Percentiles rank a stretch among this genome's conserved stretches.
These are phyloP conservation scores for Cyclospora cayetanensis DNA, from an alignment of 169 alveolate genomes.

Conservation along the genomic window DNA sequence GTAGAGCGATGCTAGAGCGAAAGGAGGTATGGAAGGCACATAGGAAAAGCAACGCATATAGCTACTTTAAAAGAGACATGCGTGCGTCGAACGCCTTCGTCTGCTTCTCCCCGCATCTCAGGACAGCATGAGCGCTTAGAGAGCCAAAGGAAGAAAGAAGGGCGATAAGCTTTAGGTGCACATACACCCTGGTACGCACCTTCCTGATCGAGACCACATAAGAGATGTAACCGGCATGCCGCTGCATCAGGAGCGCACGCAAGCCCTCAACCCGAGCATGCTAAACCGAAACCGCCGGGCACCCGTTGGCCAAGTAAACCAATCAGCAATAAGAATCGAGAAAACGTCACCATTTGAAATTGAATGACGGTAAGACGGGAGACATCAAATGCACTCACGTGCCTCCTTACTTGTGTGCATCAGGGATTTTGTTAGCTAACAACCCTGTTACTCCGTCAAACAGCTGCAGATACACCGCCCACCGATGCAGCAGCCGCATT, in stretches of 20 bases:
- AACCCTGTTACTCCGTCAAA: slow-evolving; percentile 14
- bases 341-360: neutral
- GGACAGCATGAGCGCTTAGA: too few relatives aligned
- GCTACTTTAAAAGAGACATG: neutral
- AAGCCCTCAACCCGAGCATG: neutral
- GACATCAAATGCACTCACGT: neutral
- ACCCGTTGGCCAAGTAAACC: neutral
- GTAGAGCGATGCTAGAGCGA: neutral
- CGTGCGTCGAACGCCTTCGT: too few relatives aligned
- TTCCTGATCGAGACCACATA: slow-evolving; percentile 18
- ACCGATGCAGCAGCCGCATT: neutral
- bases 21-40: neutral
- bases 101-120: too few relatives aligned
- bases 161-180: neutral
- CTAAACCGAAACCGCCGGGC: neutral
- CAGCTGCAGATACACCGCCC: neutral
- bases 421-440: neutral
- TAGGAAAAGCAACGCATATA: neutral
- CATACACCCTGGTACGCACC: slow-evolving; percentile 8
- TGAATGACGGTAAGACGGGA: too few relatives aligned
- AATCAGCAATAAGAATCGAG: neutral
- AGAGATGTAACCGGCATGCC: slow-evolving; percentile 51
- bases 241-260: neutral
- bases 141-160: too few relatives aligned
- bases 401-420: slow-evolving; percentile 31